phyloP scores from a whole-genome alignment of 768 basidiomycete species.

The Hygrocybe punicea region DNA sequence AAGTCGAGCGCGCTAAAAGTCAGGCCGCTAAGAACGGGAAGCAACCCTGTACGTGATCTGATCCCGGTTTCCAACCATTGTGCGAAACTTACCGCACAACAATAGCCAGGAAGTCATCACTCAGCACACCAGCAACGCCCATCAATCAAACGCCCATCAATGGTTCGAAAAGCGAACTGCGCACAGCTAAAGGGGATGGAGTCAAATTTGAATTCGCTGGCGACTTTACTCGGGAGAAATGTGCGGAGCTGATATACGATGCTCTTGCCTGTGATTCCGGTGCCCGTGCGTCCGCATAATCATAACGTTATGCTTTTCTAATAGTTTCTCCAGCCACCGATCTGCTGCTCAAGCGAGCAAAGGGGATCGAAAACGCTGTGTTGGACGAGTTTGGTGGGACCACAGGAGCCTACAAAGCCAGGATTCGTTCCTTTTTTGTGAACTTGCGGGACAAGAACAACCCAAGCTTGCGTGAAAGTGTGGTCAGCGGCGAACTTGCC shows the following conservation, averaged over 20 bases:
- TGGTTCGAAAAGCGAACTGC: conserved; percentile 35
- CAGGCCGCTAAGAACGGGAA: conserved; percentile 26
- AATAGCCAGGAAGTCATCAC: conserved; percentile 32
- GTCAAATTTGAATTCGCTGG: conserved; percentile 53
- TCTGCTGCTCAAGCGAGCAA: conserved; percentile 61
- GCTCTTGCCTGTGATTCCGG: conserved; percentile 82
- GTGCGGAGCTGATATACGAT: conserved; percentile 87
- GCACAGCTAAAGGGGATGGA: conserved; percentile 71
- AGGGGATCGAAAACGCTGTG: conserved; percentile 70
- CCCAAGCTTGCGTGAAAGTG: conserved; percentile 75
- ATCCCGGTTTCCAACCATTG: conserved; percentile 1
- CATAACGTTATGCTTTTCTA: not conserved
- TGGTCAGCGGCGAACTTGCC: conserved; percentile 77
- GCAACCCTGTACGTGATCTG: conserved; percentile 6
- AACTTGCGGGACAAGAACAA: conserved; percentile 97
- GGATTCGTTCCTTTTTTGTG: conserved; percentile 84
- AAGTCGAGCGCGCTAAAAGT: conserved; percentile 69
- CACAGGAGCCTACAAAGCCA: conserved; percentile 59
- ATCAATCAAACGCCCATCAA: conserved; percentile 32
- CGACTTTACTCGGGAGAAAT: conserved; percentile 81
- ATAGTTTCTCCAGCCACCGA: conserved; percentile 55
- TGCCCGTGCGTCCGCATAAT: conserved; percentile 62
- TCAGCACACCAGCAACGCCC: conserved; percentile 40
- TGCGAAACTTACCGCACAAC: too few relatives aligned
- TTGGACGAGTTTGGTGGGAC: conserved; percentile 43